Evolutionary conservation across 2,329 filamentous ascomycete species (phyloP), one percentile per base, ranked within the genome.

Genomic region (Magnaporthales sp.): DNA sequence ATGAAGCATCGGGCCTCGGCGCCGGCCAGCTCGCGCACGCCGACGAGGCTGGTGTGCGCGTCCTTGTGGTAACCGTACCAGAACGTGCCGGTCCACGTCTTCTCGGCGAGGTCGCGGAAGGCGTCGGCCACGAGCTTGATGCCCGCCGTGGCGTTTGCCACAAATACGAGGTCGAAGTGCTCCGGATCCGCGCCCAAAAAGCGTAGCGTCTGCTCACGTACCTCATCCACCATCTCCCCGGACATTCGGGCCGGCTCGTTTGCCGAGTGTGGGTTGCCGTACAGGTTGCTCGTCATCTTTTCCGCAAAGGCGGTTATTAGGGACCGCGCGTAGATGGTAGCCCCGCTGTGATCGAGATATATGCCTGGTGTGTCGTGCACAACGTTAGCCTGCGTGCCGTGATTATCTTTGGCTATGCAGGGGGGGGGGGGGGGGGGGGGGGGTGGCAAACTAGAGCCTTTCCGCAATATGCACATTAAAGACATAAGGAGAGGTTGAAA

Each of bases 241-340:
- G 85, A 83, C 24, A 84, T 76, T 66, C 82, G 83, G 15, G 86
- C 87, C 0, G 86, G 86, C 19, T 81, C 78, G 51, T 86, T 87
- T 69, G 85, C 81, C 1, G 88, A 90, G 73, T 91, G 89, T 2
- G 88, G 88, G 70, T 91, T 91, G 11, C 87, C 87, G 71, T 88
- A 88, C n/a, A 90, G 78, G 68, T 82, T 84, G 38, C 77, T 72
- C 56, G 82, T 77, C 75, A 90, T 81, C 70, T 86, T 83, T 2
- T 77, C 73, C 6, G 83, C 80, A 74, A 89, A 88, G 27, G 78
- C 77, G 62, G 82, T 79, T 56, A 89, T 78, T 46, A 87, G 79
- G 29, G 86, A 86, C 69, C 79, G 83, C 61, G 86, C 82, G 70
- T 86, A 87, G 56, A 87, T 80, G 38, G 84, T 86, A 46, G 82